Percentiles rank a stretch among this genome's conserved stretches.
Conservation (phyloP, 2,329 filamentous ascomycete genomes). For the Aspergillus fischeri region DNA sequence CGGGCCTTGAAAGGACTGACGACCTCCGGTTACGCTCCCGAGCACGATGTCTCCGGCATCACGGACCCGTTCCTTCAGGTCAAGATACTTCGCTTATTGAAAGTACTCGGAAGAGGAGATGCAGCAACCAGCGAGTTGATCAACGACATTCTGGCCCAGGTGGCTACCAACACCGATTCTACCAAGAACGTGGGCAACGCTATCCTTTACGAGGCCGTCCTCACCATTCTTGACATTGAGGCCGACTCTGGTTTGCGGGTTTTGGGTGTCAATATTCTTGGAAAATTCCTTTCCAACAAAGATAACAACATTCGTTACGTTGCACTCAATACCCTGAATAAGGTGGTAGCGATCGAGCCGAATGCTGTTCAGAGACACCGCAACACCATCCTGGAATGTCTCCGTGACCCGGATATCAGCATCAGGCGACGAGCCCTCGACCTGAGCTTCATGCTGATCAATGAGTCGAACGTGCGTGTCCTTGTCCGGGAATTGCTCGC, state of each 20-base stretch:
- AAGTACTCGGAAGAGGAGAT: conserved; percentile 83
- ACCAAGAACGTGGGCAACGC: conserved; percentile 98
- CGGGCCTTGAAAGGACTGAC: conserved; percentile 88
- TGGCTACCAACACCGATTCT: conserved; percentile 95
- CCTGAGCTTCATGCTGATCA: conserved; percentile 96
- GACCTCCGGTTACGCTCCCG: conserved; percentile 92
- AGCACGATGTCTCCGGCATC: conserved; percentile 97
- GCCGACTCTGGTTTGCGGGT: conserved; percentile 93
- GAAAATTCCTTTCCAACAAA: conserved; percentile 96
- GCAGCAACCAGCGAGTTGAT: conserved; percentile 89
- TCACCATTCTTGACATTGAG: conserved; percentile 96
- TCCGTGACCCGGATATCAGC: conserved; percentile 96
- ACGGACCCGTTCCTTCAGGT: conserved; percentile 97
- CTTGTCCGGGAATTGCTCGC: conserved; percentile 89
- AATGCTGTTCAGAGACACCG: conserved; percentile 96
- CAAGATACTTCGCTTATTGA: conserved; percentile 83
- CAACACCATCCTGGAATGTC: conserved; percentile 94
- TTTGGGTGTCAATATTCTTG: conserved; percentile 94
- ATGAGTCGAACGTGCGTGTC: conserved; percentile 91
- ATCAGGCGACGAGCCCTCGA: conserved; percentile 93
- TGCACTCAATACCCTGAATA: conserved; percentile 93
- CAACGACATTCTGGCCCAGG: conserved; percentile 96
- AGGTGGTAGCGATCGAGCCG: conserved; percentile 95
- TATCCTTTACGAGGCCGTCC: conserved; percentile 93
- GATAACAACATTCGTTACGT: conserved; percentile 99